Evolutionary conservation across 352 stramenopile species (phyloP), one percentile per base, ranked within the genome.

Genomic region (Phytophthora litchii): DNA sequence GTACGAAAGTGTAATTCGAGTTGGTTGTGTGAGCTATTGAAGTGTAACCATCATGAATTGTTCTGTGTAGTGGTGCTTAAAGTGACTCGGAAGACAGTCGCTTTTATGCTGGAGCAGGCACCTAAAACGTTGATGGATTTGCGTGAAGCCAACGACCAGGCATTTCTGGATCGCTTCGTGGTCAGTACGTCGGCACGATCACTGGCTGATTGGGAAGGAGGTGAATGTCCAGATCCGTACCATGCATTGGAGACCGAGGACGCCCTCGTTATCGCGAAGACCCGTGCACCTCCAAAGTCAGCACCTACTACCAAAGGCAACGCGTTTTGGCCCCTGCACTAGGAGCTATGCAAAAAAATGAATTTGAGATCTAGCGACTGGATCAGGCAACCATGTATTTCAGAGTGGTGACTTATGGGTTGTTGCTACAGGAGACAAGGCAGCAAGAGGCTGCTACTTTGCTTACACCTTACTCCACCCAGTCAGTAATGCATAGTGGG

Each of bases 121-220:
- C 86, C 83, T 12, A 55, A 54, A 43, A 77, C 72, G 21, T 66
- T 93, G 35, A 69, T 72, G 35, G 78, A 92, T 13, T 60, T 95
- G 16, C 71, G 70, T 17, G 57, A 55, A 32, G 80, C 72, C 12
- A 81, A 67, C 11, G 78, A 92, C 17, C 70, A 74, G 27, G 84
- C 85, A 2, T 82, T 84, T 46, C 62, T 95, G 29, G 78, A 95
- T 54, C 76, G 81, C 36, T 93, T 92, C 47, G 72, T 92, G 8
- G 69, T 80, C 20, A 80, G 70, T 43, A 50, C 80, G 17, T 78
- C 75, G 34, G 65, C 56, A 11, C 62, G 65, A 3, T 83, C 81
- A 16, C 65, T 94, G 8, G 69, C 71, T 4, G 76, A 94, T 36
- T 86, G 72, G 52, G 83, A 94, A 60, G 83, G 79, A 31, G 77